Evolutionary conservation across 306 rosid species (phyloP).

Genomic region (Oemleria cerasiformis): DNA sequence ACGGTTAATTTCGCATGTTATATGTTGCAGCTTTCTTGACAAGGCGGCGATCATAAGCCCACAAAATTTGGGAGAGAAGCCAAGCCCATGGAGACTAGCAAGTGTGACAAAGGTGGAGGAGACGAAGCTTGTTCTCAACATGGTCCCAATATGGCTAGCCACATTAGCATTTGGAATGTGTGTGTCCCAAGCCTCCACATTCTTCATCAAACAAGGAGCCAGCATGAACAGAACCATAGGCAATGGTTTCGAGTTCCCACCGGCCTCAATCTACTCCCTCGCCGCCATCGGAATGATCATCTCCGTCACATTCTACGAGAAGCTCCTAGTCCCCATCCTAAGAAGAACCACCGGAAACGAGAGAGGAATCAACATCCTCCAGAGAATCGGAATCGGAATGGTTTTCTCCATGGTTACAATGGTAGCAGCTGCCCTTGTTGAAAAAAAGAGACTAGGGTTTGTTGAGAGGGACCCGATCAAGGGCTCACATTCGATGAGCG

Average conservation of each 20-base stretch:
- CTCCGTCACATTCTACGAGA: slow-evolving; percentile 71
- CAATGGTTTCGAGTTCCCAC: slow-evolving; percentile 52
- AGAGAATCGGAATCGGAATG: slow-evolving; percentile 88
- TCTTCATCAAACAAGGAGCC: slow-evolving; percentile 76
- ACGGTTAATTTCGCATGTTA: background rate
- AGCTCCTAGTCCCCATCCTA: slow-evolving; percentile 57
- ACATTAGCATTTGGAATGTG: slow-evolving; percentile 70
- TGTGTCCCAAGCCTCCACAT: slow-evolving; percentile 74
- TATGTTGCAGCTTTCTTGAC: slow-evolving; percentile 74
- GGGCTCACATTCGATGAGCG: slow-evolving; percentile 54
- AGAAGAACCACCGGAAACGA: slow-evolving; percentile 62
- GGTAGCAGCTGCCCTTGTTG: slow-evolving; percentile 65
- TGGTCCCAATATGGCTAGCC: slow-evolving; percentile 81
- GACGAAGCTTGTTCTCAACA: slow-evolving; percentile 76
- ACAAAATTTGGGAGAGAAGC: slow-evolving; percentile 35
- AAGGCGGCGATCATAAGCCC: slow-evolving; percentile 66
- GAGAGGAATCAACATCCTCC: slow-evolving; percentile 86
- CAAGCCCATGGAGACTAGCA: slow-evolving; percentile 66
- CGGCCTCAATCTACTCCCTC: slow-evolving; percentile 66
- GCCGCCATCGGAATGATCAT: slow-evolving; percentile 69
- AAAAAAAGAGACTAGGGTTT: slow-evolving; percentile 47
- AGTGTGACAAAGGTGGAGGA: slow-evolving; percentile 79
- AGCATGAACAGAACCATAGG: slow-evolving; percentile 45
- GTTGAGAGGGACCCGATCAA: slow-evolving; percentile 30
- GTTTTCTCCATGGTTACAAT: slow-evolving; percentile 48